Conservation (phyloP, 1,139 yeast genomes). For the Keqinozyma sinolaborantium region DNA sequence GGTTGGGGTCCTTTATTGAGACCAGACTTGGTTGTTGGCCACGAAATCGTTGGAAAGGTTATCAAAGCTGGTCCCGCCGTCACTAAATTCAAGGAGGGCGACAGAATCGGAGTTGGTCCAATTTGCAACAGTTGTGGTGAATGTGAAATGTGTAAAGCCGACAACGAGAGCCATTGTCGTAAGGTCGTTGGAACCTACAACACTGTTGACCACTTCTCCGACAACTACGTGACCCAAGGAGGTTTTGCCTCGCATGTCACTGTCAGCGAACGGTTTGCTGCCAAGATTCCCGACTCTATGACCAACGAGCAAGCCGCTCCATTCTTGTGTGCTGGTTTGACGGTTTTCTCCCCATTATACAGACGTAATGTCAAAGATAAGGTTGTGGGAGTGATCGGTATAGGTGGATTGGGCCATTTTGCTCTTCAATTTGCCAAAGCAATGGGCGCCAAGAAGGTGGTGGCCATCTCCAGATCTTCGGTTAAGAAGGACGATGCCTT, state of each 20-base stretch:
- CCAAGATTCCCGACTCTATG: conserved; percentile 53
- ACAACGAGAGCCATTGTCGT: conserved; percentile 50
- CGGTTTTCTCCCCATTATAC: conserved; percentile 53
- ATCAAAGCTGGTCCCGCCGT: conserved; percentile 55
- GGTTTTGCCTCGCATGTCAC: conserved; percentile 59
- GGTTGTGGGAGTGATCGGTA: conserved; percentile 48
- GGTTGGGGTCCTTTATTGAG: no score
- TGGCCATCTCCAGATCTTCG: conserved; percentile 35
- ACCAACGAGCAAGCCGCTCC: conserved; percentile 39
- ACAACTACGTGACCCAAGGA: conserved; percentile 46
- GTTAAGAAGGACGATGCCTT: conserved; percentile 35
- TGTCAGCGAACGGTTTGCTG: conserved; percentile 50
- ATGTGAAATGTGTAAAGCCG: conserved; percentile 44
- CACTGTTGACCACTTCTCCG: conserved; percentile 24
- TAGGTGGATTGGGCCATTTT: conserved; percentile 46
- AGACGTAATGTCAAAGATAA: conserved; percentile 29
- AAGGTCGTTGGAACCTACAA: conserved; percentile 44
- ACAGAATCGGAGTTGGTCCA: conserved; percentile 68
- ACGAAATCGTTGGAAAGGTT: conserved; percentile 56
- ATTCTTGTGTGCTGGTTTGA: no score
- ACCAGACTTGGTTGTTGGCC: no score
- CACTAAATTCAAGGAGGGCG: no score
- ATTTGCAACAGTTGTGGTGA: conserved; percentile 42
- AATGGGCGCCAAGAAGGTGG: conserved; percentile 41
- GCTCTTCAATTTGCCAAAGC: conserved; percentile 42